Evolutionary conservation across 331 rosid genomes (phyloP).

Genomic region (Pyrus hybrid): DNA sequence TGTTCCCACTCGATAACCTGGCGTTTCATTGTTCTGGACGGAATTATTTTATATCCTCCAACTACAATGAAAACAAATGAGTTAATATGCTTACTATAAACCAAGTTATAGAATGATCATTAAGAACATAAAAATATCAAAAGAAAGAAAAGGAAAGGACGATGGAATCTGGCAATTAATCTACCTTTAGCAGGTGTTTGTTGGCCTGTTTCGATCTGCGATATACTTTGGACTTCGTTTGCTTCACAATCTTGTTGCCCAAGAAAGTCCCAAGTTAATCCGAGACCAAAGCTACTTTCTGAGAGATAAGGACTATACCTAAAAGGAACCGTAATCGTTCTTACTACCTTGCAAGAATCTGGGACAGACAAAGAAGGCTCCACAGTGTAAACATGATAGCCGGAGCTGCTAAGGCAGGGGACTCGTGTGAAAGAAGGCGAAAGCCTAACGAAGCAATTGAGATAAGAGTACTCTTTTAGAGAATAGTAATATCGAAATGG

Average conservation of each 20-base stretch:
- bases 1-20: neutral
- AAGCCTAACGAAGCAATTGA: slow-evolving; percentile 47
- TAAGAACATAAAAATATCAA: too few relatives aligned
- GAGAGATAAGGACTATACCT: slow-evolving; percentile 59
- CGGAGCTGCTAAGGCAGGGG: slow-evolving; percentile 54
- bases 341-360: slow-evolving; percentile 37
- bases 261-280: slow-evolving; percentile 42
- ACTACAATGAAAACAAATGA: too few relatives aligned
- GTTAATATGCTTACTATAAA: too few relatives aligned
- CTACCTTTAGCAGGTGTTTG: too few relatives aligned
- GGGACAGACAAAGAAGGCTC: slow-evolving; percentile 39
- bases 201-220: too few relatives aligned
- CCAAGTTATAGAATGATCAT: too few relatives aligned
- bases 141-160: too few relatives aligned
- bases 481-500: slow-evolving; percentile 48
- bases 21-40: too few relatives aligned
- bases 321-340: slow-evolving; percentile 65
- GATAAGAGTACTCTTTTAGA: slow-evolving; percentile 38
- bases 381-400: slow-evolving; percentile 53
- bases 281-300: slow-evolving; percentile 58
- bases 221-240: too few relatives aligned
- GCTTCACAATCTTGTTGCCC: too few relatives aligned
- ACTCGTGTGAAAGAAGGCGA: slow-evolving; percentile 25
- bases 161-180: too few relatives aligned
- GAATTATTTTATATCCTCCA: too few relatives aligned